phyloP scores from a whole-genome alignment of 2,329 filamentous ascomycete genomes.

The Zymoseptoria tritici region DNA sequence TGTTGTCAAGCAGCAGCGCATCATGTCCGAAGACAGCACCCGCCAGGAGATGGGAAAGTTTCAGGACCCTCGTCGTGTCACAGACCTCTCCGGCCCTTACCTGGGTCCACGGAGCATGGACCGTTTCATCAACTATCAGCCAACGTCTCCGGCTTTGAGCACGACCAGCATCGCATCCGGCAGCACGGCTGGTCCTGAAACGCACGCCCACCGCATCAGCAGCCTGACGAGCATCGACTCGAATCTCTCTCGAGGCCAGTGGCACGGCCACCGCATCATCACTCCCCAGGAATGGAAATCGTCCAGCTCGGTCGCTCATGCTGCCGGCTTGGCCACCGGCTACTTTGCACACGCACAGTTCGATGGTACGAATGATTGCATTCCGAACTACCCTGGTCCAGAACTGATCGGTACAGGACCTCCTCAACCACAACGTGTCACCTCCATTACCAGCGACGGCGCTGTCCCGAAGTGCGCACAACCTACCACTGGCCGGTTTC shows the following conservation, averaged over 20 bases:
- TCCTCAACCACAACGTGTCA: constrained; percentile 8
- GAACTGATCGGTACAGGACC: constrained; percentile 9
- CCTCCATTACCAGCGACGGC: constrained; percentile 3
- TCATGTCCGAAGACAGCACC: constrained; percentile 10
- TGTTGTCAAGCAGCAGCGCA: constrained; percentile 10
- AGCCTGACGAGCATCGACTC: constrained; percentile 26
- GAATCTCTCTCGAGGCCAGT: constrained; percentile 15
- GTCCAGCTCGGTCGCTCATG: constrained; percentile 24
- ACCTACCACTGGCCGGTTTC: constrained; percentile 17
- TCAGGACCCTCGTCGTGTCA: neutral
- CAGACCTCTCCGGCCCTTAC: neutral
- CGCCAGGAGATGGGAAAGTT: constrained; percentile 1
- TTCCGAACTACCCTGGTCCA: constrained; percentile 8
- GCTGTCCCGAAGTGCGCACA: neutral
- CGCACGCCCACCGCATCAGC: constrained; percentile 16
- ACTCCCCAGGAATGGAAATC: constrained; percentile 29
- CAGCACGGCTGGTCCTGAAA: constrained; percentile 5
- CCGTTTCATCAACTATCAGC: constrained; percentile 1
- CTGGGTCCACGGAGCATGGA: neutral
- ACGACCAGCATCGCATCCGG: constrained; percentile 13
- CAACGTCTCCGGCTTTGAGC: constrained; percentile 11
- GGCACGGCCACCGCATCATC: constrained; percentile 24
- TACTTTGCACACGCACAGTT: constrained; percentile 28
- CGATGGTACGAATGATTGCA: constrained; percentile 25
- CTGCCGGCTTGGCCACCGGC: constrained; percentile 26